Conservation (phyloP, 148 eudicot species). For the Silene conica region DNA sequence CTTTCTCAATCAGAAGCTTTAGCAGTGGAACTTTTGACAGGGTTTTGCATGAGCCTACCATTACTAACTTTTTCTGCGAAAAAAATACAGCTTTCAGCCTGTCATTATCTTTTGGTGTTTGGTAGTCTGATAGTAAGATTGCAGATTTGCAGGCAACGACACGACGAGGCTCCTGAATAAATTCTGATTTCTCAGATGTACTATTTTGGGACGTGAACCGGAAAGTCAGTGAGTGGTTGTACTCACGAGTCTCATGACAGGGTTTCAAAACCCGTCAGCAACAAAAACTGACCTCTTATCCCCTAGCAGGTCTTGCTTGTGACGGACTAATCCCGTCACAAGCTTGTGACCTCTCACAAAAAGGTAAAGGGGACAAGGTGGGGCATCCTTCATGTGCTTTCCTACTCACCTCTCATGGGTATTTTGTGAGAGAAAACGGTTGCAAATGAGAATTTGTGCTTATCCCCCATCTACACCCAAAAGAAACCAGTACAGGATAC, state of each 20-base stretch:
- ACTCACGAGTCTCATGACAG: neutral
- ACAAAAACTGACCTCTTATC: neutral
- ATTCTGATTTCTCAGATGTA: no score
- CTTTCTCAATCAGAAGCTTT: slow-evolving; percentile 82
- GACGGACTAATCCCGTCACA: no score
- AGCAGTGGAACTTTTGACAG: slow-evolving; percentile 77
- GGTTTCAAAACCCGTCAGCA: neutral
- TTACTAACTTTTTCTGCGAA: slow-evolving; percentile 82
- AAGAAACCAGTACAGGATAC: neutral
- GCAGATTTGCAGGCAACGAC: neutral
- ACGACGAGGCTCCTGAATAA: no score
- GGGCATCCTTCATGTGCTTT: no score
- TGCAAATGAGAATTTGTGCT: no score
- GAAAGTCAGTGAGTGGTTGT: neutral
- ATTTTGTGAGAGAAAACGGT: no score
- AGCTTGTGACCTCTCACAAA: no score
- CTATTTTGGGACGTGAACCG: no score
- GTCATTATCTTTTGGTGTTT: neutral
- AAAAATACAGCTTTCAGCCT: neutral
- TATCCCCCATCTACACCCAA: neutral
- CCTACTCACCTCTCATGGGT: no score
- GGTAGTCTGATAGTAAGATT: neutral
- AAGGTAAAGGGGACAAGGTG: no score
- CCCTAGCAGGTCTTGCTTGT: no score
- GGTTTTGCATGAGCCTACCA: slow-evolving; percentile 89